Evolutionary conservation across 2,329 filamentous ascomycete genomes (phyloP).

Genomic region (Aureobasidium sp.): DNA sequence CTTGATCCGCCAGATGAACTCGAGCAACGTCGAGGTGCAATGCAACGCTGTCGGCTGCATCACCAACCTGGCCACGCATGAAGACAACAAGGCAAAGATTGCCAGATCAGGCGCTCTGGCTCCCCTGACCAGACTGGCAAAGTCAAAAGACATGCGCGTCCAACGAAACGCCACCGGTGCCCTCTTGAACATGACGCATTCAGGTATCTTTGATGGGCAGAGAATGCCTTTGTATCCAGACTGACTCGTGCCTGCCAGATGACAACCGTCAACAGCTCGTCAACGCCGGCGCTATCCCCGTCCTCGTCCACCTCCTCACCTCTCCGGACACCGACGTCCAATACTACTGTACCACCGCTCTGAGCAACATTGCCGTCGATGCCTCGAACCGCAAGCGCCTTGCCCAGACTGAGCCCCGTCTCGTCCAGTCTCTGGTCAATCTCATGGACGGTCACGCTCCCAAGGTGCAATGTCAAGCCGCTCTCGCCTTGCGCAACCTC

Average conservation of each 20-base stretch:
- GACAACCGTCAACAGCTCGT: constrained; percentile 97
- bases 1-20: constrained; percentile 97
- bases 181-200: constrained; percentile 98
- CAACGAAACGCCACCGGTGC: constrained; percentile 96
- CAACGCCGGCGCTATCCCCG: constrained; percentile 93
- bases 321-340: constrained; percentile 95
- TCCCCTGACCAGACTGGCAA: constrained; percentile 83
- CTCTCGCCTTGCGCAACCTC: constrained; percentile 84
- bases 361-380: constrained; percentile 98
- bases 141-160: constrained; percentile 97
- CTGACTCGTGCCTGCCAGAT: constrained; percentile 48
- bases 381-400: constrained; percentile 83
- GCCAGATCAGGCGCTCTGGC: constrained; percentile 87
- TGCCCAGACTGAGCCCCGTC: constrained; percentile 79
- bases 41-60: constrained; percentile 99
- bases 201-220: constrained; percentile 70
- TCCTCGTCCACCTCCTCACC: constrained; percentile 87
- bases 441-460: constrained; percentile 96
- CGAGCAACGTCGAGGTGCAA: constrained; percentile 94
- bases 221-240: too few species aligned
- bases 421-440: constrained; percentile 89
- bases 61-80: constrained; percentile 94
- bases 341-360: constrained; percentile 97
- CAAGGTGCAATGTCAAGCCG: constrained; percentile 97
- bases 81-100: constrained; percentile 99